These are phyloP conservation scores for Aplosporella prunicola DNA, from an alignment of 2,329 filamentous ascomycete species.

Conservation along the genomic window DNA sequence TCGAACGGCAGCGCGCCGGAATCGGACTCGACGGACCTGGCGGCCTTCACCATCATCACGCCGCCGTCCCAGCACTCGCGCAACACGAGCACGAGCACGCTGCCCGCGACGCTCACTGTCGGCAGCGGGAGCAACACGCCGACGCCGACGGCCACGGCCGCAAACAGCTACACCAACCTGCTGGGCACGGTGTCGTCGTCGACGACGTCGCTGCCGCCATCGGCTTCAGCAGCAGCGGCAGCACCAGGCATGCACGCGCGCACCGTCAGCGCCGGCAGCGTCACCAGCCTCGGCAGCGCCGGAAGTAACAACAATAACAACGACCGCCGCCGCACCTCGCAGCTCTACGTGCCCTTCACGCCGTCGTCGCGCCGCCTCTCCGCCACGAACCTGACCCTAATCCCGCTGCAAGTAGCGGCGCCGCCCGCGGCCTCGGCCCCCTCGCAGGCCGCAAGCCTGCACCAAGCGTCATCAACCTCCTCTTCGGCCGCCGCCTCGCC, in stretches of 20 bases:
- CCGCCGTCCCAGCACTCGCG: neutral
- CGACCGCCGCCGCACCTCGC: neutral
- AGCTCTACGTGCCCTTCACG: constrained; percentile 4
- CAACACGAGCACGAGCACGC: neutral
- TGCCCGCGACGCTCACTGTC: no score
- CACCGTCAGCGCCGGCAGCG: no score
- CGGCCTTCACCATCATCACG: constrained; percentile 4
- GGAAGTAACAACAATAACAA: no score
- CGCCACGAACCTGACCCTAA: constrained; percentile 6
- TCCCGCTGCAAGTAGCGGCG: constrained; percentile 7
- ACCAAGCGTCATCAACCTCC: constrained; percentile 1
- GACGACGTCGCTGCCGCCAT: neutral
- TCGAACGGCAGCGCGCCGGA: neutral
- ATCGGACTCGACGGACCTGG: constrained; percentile 1
- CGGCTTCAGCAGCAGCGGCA: neutral
- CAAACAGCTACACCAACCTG: neutral
- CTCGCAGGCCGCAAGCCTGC: constrained; percentile 1
- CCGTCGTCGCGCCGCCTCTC: constrained; percentile 1
- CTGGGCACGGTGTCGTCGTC: neutral
- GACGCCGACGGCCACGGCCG: no score
- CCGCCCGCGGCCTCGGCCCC: constrained; percentile 3
- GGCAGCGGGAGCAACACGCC: neutral
- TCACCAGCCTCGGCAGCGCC: no score
- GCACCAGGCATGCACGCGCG: neutral
- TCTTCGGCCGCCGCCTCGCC: neutral